Evolutionary conservation across 768 basidiomycete species (phyloP), one percentile per base, ranked within the genome.

Genomic region (Boletellus sp.): DNA sequence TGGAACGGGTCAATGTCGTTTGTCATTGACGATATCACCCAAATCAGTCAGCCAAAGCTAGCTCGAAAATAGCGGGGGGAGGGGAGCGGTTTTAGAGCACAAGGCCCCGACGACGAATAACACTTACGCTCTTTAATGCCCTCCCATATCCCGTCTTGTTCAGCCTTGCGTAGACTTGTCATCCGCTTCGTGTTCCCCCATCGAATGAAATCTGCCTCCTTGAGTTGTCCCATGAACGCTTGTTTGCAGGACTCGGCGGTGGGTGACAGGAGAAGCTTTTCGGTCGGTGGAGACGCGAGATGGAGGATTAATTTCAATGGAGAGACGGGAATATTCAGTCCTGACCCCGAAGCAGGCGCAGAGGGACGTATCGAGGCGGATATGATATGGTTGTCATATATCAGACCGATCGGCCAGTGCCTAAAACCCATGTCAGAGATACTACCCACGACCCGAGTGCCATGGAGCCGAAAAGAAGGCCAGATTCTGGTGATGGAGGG

Each of bases 71-170:
- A 34, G 32, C 16, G 34, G 42, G 7, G 28, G 28, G 28, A 28
- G 28, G 28, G 28, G 28, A 28, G 28, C 28, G 28, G 42, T 36
- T 45, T 54, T 47, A 47, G 56, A 64, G 61, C 62, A 41, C 55
- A 47, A 51, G 53, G 53, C 62, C 50, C 56, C 26, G 33, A 48
- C 28, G 45, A 52, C 16, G 19, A 42, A 37, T n/a, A 50, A 39
- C 12, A 73, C 93, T 72, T 64, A 97, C 95, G 91, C 60, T 92
- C 87, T 72, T 87, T 86, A 55, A 99, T 87, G 8, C 94, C 94
- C 60, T 96, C 93, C 96, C 96, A 99, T 48, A 97, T 81, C 1
- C 86, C 92, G 65, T 99, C 96, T 64, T 98, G 90, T 62, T 98
- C 95, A 22, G 79, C 83, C 67, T 94, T 91, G 47, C 93, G 73